These are phyloP conservation scores for Exophiala sp. DNA, from an alignment of 2,329 filamentous ascomycete species.

Conservation along the genomic window DNA sequence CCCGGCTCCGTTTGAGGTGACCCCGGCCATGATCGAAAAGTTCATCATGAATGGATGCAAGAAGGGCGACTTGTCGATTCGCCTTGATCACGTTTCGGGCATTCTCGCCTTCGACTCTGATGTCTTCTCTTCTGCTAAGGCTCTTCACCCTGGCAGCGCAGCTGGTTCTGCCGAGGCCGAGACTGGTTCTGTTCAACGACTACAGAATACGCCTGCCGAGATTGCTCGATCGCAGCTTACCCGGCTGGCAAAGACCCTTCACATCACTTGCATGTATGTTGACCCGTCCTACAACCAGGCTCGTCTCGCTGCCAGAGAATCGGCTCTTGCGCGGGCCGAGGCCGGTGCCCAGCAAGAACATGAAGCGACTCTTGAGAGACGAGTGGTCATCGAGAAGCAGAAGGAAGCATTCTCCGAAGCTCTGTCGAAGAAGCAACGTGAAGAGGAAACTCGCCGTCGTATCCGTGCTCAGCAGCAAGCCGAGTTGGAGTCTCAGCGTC, in stretches of 20 bases:
- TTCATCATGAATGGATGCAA: constrained; percentile 99
- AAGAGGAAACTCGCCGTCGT: constrained; percentile 82
- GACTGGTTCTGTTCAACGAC: constrained; percentile 76
- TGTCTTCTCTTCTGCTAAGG: constrained; percentile 95
- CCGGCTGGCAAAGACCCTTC: constrained; percentile 82
- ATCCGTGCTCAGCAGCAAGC: constrained; percentile 80
- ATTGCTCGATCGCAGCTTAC: constrained; percentile 94
- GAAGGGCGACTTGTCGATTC: constrained; percentile 95
- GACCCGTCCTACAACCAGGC: constrained; percentile 82
- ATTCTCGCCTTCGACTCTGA: constrained; percentile 96
- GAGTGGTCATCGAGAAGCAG: constrained; percentile 89
- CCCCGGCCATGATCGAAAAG: constrained; percentile 87
- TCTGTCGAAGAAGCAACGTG: constrained; percentile 81
- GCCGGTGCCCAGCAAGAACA: constrained; percentile 91
- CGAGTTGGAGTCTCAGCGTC: constrained; percentile 80
- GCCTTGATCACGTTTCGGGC: constrained; percentile 90
- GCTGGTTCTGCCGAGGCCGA: constrained; percentile 85
- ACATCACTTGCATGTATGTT: constrained; percentile 91
- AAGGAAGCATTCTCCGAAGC: constrained; percentile 92
- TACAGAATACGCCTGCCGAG: constrained; percentile 96
- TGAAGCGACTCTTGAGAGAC: constrained; percentile 72
- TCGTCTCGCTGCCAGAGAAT: constrained; percentile 70
- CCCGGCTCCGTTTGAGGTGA: constrained; percentile 92
- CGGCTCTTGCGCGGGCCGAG: constrained; percentile 73
- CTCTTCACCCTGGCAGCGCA: constrained; percentile 74